Evolutionary conservation across 306 rosid species (phyloP).

Genomic region (Carpinus viminea): DNA sequence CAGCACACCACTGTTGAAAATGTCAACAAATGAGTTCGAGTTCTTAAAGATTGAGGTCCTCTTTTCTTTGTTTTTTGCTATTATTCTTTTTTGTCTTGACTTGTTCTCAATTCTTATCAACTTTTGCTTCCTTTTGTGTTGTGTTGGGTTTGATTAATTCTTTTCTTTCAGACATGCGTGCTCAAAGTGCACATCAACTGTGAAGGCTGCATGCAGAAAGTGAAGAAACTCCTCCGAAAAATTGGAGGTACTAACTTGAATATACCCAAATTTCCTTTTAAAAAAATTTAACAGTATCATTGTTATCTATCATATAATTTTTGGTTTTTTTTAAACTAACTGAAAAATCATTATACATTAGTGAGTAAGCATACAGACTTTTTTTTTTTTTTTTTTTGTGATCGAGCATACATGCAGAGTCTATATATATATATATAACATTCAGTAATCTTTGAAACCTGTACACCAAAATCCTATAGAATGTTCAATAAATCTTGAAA

Average conservation of each 20-base stretch:
- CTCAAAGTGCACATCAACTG: constrained; percentile 63
- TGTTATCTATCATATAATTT: background rate
- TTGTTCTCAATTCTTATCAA: background rate
- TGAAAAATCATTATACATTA: background rate
- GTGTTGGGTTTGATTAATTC: background rate
- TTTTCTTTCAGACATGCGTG: constrained; percentile 31
- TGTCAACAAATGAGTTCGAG: constrained; percentile 37
- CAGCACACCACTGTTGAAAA: constrained; percentile 10
- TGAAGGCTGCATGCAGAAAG: constrained; percentile 55
- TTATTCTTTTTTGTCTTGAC: background rate
- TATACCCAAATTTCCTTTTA: background rate
- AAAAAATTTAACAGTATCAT: background rate
- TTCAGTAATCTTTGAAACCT: background rate
- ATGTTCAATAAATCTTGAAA: no score
- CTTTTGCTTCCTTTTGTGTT: background rate
- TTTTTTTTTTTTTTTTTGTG: no score
- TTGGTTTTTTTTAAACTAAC: background rate
- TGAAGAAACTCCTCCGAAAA: constrained; percentile 44
- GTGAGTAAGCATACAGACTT: background rate
- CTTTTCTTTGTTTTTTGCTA: background rate
- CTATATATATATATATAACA: background rate
- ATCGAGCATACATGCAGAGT: no score
- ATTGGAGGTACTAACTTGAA: constrained; percentile 40
- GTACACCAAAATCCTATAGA: background rate
- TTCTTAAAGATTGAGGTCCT: constrained; percentile 43